Evolutionary conservation across 2,329 filamentous ascomycete species (phyloP), one percentile per base, ranked within the genome.

Genomic region (Pseudopithomyces chartarum): DNA sequence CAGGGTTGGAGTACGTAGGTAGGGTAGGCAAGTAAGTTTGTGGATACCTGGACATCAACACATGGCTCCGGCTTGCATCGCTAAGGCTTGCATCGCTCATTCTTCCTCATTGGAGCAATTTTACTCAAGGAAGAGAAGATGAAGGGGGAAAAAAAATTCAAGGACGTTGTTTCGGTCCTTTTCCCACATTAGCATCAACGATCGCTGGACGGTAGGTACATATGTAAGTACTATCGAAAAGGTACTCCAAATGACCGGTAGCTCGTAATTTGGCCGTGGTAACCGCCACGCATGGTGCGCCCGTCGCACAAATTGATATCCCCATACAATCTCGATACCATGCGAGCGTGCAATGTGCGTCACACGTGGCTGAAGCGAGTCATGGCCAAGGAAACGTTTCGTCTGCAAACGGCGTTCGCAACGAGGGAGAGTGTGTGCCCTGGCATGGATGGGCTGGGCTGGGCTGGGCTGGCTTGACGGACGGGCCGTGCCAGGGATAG

Each of bases 321-420:
- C 38, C 42, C 36, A 40, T 40, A 40, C 38, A 17, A 8, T 42
- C 26, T 29, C 26, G 12, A 33, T 43, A 13, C 36, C 10, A 42
- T 43, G 38, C 38, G 38, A 20, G 46, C 15, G 17, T 40, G 23
- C 2, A 23, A 34, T 19, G n/a, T 23, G 45, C 29, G 33, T 33
- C 46, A 23, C 46, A 48, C 46, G 33, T 50, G 47, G 47, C 34
- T 15, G 36, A 42, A 19, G 36, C 38, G 48, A 26, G 48, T 51
- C 38, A 51, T 51, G 36, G 48, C 23, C 38, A 51, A 15, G 13
- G 47, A 47, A 38, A 26, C 13, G 22, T 11, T 19, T 40, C 33
- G 45, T 17, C 34, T 38, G 33, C 12, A 12, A 6, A 19, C 23
- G 40, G 17, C 17, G 17, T 4, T 26, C 11, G 8, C 19, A 3